Conservation (phyloP, 2,329 filamentous ascomycete genomes). For the Elsinoe ampelina region DNA sequence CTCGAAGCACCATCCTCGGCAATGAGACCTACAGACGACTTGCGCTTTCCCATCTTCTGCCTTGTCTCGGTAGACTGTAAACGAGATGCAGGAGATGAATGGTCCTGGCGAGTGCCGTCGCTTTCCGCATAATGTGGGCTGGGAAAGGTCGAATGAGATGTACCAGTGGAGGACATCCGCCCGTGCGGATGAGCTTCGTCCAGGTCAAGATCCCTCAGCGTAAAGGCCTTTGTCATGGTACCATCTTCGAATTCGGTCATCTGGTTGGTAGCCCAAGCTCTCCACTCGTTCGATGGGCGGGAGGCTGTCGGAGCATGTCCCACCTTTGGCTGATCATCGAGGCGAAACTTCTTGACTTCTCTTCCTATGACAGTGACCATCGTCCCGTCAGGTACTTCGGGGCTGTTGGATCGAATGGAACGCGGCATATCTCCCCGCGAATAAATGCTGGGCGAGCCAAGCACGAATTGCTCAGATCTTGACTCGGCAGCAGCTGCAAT, state of each 20-base stretch:
- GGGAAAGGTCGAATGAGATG: not conserved
- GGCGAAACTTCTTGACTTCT: conserved; percentile 35
- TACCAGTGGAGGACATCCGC: not conserved
- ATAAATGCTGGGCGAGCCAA: conserved; percentile 40
- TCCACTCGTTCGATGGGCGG: conserved; percentile 37
- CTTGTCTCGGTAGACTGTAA: not conserved
- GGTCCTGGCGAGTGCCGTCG: not conserved
- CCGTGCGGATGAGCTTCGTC: not conserved
- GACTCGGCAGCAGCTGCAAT: not conserved
- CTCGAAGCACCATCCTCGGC: not conserved
- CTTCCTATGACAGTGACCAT: conserved; percentile 37
- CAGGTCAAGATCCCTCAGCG: conserved; percentile 17
- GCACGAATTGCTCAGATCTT: conserved; percentile 12
- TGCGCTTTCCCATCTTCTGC: not conserved
- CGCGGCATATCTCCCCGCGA: conserved; percentile 34
- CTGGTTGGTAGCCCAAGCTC: conserved; percentile 38
- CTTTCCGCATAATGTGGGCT: not conserved
- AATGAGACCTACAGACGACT: not conserved
- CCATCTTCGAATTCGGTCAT: conserved; percentile 30
- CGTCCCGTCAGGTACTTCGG: conserved; percentile 23
- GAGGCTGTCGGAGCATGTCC: conserved; percentile 16
- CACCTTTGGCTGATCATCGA: conserved; percentile 22
- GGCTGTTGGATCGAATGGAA: conserved; percentile 25
- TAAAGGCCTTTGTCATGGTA: conserved; percentile 24
- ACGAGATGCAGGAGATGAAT: not conserved